These are phyloP conservation scores for Aureobasidium sp. DNA, from an alignment of 2,329 filamentous ascomycete genomes.

Conservation along the genomic window DNA sequence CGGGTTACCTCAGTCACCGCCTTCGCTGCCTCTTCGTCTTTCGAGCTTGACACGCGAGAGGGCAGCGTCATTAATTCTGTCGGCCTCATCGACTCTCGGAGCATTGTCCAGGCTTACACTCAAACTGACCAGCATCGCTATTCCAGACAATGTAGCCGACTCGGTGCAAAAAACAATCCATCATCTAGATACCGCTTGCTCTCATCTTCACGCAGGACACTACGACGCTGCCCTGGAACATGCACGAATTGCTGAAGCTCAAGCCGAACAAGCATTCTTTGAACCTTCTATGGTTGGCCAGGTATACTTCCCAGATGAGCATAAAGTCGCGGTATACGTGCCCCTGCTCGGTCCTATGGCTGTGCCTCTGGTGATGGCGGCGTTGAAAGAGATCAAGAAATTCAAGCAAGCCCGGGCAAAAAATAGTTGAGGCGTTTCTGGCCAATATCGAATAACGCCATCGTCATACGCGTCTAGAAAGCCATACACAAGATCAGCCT, in stretches of 20 bases:
- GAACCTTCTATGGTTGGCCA: conserved; percentile 99
- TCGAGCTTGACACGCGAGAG: conserved; percentile 80
- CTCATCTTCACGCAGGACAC: conserved; percentile 54
- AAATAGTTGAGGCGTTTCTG: background rate
- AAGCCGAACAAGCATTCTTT: conserved; percentile 92
- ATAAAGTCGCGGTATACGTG: conserved; percentile 94
- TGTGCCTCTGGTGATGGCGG: conserved; percentile 78
- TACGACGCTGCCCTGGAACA: conserved; percentile 66
- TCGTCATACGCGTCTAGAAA: background rate
- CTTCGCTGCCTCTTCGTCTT: conserved; percentile 74
- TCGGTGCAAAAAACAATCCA: conserved; percentile 73
- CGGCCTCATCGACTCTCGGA: conserved; percentile 88
- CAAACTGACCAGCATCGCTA: conserved; percentile 82
- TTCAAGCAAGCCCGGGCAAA: conserved; percentile 8
- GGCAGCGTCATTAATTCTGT: conserved; percentile 75
- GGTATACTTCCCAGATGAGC: conserved; percentile 96
- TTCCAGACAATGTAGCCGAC: conserved; percentile 77
- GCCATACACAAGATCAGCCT: background rate
- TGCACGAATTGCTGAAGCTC: conserved; percentile 76
- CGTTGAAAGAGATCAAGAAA: conserved; percentile 66
- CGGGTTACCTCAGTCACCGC: conserved; percentile 70
- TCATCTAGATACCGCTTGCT: conserved; percentile 71
- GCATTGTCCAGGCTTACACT: conserved; percentile 79
- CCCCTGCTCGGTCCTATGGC: conserved; percentile 85
- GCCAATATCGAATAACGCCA: background rate